These are phyloP conservation scores for Nyssa sinensis DNA, from an alignment of 148 eudicot species.

Conservation along the genomic window DNA sequence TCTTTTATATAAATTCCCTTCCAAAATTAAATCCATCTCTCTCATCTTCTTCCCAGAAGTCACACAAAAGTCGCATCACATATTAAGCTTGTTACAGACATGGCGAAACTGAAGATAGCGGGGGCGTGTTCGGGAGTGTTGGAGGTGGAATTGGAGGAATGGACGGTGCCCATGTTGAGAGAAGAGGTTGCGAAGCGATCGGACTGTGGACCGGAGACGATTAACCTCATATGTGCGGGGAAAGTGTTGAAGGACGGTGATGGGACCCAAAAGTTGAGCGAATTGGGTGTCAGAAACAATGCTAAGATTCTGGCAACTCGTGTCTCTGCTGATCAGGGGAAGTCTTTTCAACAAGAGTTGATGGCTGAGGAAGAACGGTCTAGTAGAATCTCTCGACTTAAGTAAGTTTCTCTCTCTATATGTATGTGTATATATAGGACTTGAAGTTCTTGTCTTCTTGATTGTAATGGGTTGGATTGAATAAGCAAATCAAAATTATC, in stretches of 20 bases:
- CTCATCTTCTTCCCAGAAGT: background rate
- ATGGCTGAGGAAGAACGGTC: slow-evolving; percentile 73
- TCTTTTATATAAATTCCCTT: background rate
- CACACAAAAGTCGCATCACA: too few species aligned
- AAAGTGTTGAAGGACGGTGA: slow-evolving; percentile 59
- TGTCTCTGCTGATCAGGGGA: slow-evolving; percentile 44
- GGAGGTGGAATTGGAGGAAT: slow-evolving; percentile 56
- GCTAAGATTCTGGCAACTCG: slow-evolving; percentile 61
- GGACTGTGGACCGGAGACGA: slow-evolving; percentile 24
- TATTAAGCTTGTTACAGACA: too few species aligned
- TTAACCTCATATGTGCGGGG: slow-evolving; percentile 76
- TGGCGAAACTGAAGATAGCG: slow-evolving; percentile 70
- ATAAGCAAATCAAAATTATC: too few species aligned
- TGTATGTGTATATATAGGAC: slow-evolving; percentile 1
- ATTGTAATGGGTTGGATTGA: background rate
- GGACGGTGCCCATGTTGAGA: slow-evolving; percentile 68
- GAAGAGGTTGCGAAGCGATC: slow-evolving; percentile 55
- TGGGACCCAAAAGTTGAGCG: slow-evolving; percentile 36
- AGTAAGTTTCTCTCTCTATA: slow-evolving; percentile 28
- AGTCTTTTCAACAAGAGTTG: slow-evolving; percentile 39
- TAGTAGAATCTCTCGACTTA: slow-evolving; percentile 57
- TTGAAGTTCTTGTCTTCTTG: background rate
- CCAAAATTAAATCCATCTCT: background rate
- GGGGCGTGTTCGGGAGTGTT: slow-evolving; percentile 80
- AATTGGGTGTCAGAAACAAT: slow-evolving; percentile 66